Percentiles rank a stretch among this genome's conserved stretches.
Evolutionary conservation across 352 stramenopile species (phyloP).

Genomic region (Globisporangium megalacanthum): DNA sequence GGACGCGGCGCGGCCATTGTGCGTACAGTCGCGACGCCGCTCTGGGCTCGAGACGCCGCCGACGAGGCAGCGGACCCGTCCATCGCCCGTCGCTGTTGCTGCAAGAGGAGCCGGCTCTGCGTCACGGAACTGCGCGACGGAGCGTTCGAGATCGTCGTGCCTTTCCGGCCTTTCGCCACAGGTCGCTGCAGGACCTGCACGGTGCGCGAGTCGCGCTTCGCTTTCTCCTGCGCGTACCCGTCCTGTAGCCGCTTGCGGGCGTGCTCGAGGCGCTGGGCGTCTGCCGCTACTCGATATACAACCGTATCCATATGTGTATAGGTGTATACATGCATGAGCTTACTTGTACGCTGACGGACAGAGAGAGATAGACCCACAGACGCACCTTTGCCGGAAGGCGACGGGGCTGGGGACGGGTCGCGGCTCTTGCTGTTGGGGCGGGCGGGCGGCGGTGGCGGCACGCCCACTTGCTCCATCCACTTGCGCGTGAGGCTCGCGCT

Average conservation of each 20-base stretch:
- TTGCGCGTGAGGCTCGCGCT: conserved; percentile 77
- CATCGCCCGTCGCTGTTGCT: conserved; percentile 22
- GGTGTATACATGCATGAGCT: background rate
- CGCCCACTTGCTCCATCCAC: conserved; percentile 71
- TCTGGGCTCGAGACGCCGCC: conserved; percentile 6
- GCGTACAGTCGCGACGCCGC: conserved; percentile 15
- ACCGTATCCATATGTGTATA: background rate
- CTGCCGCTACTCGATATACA: conserved; percentile 1
- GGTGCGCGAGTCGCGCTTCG: conserved; percentile 64
- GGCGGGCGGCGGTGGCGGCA: conserved; percentile 16
- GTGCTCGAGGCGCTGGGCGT: conserved; percentile 55
- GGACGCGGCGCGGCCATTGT: background rate
- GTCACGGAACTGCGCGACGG: conserved; percentile 48
- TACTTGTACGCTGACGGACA: too few species aligned
- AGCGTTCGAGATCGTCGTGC: conserved; percentile 59
- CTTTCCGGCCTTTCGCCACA: conserved; percentile 39
- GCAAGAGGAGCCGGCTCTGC: conserved; percentile 21
- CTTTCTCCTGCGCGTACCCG: conserved; percentile 64
- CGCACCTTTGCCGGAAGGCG: conserved; percentile 5
- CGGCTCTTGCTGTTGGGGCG: conserved; percentile 2
- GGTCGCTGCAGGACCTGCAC: conserved; percentile 68
- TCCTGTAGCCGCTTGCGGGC: conserved; percentile 71
- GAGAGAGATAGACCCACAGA: background rate
- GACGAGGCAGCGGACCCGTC: conserved; percentile 20
- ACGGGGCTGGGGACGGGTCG: conserved; percentile 1